Evolutionary conservation across 306 rosid species (phyloP).

Genomic region (Delonix regia): DNA sequence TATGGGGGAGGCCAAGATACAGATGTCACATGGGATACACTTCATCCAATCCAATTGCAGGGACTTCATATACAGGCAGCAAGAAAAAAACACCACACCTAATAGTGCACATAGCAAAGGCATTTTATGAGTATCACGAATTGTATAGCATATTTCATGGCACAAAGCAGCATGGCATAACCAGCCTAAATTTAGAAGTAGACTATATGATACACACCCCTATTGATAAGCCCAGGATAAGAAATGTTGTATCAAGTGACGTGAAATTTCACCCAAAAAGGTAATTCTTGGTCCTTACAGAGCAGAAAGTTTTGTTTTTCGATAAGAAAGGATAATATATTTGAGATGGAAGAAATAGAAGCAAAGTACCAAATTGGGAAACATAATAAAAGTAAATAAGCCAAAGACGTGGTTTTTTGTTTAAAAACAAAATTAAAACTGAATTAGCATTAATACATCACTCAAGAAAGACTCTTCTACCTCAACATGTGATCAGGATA

Average conservation of each 20-base stretch:
- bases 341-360: not conserved
- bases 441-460: conserved; percentile 19
- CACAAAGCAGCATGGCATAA: not conserved
- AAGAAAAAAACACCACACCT: not conserved
- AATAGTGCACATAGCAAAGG: not conserved
- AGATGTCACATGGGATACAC: not conserved
- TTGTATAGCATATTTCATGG: not conserved
- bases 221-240: not conserved
- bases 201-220: not conserved
- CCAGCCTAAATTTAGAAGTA: not conserved
- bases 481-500: conserved; percentile 78
- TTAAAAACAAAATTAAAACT: not conserved
- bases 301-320: not conserved
- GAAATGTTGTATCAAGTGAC: not conserved
- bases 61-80: not conserved
- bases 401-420: not conserved
- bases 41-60: not conserved
- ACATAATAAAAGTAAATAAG: not conserved
- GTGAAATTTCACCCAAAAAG: not conserved
- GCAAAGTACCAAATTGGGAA: not conserved
- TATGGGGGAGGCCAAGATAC: not conserved
- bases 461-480: conserved; percentile 45
- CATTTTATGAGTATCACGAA: not conserved
- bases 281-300: not conserved
- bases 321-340: not conserved